A percentile compares a stretch with the other conserved stretches of the same genome.
Conservation (phyloP, 257 asterid genomes). For the Ballota nigra region DNA sequence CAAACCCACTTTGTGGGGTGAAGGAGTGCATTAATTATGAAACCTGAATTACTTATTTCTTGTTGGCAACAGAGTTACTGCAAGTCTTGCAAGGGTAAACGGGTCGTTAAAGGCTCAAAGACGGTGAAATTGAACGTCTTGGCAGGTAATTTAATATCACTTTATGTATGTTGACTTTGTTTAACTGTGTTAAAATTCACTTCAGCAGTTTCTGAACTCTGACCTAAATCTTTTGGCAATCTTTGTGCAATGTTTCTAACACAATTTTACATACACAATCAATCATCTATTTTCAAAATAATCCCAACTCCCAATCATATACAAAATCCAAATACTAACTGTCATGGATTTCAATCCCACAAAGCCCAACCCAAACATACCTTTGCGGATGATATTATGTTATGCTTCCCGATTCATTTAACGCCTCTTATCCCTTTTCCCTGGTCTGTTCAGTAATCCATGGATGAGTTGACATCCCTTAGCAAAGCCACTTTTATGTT, state of each 20-base stretch:
- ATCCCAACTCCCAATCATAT: not conserved
- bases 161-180: not conserved
- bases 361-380: not conserved
- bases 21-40: not conserved
- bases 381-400: not conserved
- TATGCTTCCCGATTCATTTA: not conserved
- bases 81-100: constrained; percentile 82
- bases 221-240: constrained; percentile 3
- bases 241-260: not conserved
- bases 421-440: not conserved
- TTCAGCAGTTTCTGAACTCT: not conserved
- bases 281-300: not conserved
- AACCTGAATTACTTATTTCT: not conserved
- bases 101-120: constrained; percentile 68
- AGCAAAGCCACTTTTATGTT: not conserved
- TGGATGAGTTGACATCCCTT: not conserved
- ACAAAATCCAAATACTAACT: not conserved
- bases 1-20: not conserved
- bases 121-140: constrained; percentile 67
- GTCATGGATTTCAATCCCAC: not conserved
- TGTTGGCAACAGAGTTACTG: constrained; percentile 60
- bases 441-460: not conserved
- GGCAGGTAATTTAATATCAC: constrained; percentile 58
- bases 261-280: not conserved
- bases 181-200: not conserved